Conservation (phyloP, 208 protist species). For the Borovskyia barvae region DNA sequence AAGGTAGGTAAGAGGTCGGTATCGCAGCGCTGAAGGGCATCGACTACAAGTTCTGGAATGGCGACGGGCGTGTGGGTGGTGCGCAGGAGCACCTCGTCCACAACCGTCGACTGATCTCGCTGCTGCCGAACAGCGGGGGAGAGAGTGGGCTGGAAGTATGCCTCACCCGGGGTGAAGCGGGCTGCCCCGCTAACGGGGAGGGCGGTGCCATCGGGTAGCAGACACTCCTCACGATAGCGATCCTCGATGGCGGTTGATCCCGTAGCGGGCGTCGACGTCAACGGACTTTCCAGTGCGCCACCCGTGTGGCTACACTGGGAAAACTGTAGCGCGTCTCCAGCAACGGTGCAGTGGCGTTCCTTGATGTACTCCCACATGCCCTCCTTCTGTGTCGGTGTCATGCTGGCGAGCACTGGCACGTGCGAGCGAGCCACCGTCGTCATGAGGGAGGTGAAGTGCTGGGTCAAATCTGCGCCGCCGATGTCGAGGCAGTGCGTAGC, state of each 20-base stretch:
- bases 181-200: constrained; percentile 56
- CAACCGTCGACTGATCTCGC: constrained; percentile 42
- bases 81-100: constrained; percentile 65
- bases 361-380: constrained; percentile 87
- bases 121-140: constrained; percentile 32
- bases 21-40: constrained; percentile 79
- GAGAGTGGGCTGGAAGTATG: constrained; percentile 74
- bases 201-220: constrained; percentile 78
- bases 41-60: constrained; percentile 71
- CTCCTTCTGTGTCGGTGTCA: constrained; percentile 38
- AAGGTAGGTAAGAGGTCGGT: constrained; percentile 69
- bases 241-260: constrained; percentile 18
- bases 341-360: constrained; percentile 68
- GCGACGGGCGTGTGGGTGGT: constrained; percentile 43
- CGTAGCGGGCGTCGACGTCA: background rate
- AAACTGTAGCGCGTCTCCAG: constrained; percentile 30
- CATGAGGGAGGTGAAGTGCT: constrained; percentile 32
- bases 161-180: constrained; percentile 61
- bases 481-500: constrained; percentile 81
- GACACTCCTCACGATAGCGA: constrained; percentile 39
- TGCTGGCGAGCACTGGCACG: constrained; percentile 28
- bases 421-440: constrained; percentile 7
- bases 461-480: constrained; percentile 76
- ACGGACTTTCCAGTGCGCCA: background rate
- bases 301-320: background rate